These are phyloP conservation scores for Plantago coronopus DNA, from an alignment of 305 asterid genomes.

Conservation along the genomic window DNA sequence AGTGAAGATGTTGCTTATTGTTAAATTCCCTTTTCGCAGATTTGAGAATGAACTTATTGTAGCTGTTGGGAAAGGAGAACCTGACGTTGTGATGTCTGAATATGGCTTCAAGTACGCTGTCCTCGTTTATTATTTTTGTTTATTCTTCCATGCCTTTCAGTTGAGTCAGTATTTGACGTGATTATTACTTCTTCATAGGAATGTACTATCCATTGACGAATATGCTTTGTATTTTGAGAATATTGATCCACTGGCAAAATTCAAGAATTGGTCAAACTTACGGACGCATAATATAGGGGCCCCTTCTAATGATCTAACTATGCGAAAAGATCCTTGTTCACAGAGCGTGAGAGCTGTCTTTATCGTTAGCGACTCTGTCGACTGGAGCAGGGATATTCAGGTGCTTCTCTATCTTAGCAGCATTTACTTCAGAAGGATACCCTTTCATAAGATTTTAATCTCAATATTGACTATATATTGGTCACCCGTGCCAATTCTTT, in stretches of 20 bases:
- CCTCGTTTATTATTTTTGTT: not conserved
- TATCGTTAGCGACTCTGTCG: conserved; percentile 86
- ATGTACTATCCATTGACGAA: conserved; percentile 71
- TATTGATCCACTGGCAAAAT: conserved; percentile 77
- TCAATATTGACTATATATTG: too few relatives aligned
- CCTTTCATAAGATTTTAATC: not conserved
- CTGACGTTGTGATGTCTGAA: conserved; percentile 75
- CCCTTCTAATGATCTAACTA: conserved; percentile 27
- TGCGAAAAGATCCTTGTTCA: conserved; percentile 43
- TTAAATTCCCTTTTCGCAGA: conserved; percentile 38
- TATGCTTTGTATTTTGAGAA: conserved; percentile 74
- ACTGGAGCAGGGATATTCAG: conserved; percentile 98
- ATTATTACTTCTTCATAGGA: conserved; percentile 41
- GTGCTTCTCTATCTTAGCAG: conserved; percentile 38
- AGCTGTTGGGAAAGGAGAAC: conserved; percentile 93
- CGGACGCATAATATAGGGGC: conserved; percentile 25
- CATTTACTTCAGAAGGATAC: conserved; percentile 8
- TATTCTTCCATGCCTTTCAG: conserved; percentile 18
- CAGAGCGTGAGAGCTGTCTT: conserved; percentile 78
- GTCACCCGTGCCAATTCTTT: not conserved
- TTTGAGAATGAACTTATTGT: conserved; percentile 57
- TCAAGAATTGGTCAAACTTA: conserved; percentile 47
- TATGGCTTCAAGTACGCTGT: conserved; percentile 76
- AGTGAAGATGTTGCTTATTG: conserved; percentile 7
- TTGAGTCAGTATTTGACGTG: conserved; percentile 14